Evolutionary conservation across 495 filamentous ascomycete genomes (phyloP), one percentile per base, ranked within the genome.

Genomic region (Aspergillus affinis): DNA sequence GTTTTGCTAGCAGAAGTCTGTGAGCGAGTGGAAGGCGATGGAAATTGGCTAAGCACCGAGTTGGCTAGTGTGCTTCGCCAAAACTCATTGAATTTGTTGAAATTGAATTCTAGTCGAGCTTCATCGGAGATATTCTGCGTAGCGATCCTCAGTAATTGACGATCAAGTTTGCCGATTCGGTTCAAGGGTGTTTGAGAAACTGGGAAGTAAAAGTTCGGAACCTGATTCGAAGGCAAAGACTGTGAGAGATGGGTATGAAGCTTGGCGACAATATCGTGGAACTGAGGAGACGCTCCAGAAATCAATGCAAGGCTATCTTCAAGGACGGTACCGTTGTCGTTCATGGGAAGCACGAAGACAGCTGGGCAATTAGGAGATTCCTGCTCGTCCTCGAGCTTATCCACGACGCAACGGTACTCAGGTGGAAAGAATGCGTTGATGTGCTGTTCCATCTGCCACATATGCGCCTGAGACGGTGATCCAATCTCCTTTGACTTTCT

Each of bases 151-250:
- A 77, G 49, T 13, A 27, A 53, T 66, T 63, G 67, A 21, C 48
- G 72, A 67, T 70, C 71, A 12, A 80, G 77, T 66, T 87, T 88
- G 7, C 83, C 81, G 17, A 78, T 80, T 0, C 76, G 64, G 7
- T 79, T 71, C 3, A 84, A 65, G 0, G 86, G 86, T 60, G 87
- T 74, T 19, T 74, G 65, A 13, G 72, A 68, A 4, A 87, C 69
- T 2, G 84, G 84, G 45, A 89, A 79, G 26, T 84, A 88, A 3
- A 79, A 74, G 21, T 79, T 76, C 13, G 86, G 86, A 10, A 88
- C 74, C 81, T 87, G 87, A 65, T 81, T 83, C 23, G 54, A 52
- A 15, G 78, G 71, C 18, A 77, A 60, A 3, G 54, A 52, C 27
- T 58, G 65, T 0, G 58, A 60, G 20, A 81, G 59, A 48, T 70